A percentile compares a stretch with the other conserved stretches of the same genome.
phyloP scores from a whole-genome alignment of 495 filamentous ascomycete genomes.

The Annulohypoxylon bovei region DNA sequence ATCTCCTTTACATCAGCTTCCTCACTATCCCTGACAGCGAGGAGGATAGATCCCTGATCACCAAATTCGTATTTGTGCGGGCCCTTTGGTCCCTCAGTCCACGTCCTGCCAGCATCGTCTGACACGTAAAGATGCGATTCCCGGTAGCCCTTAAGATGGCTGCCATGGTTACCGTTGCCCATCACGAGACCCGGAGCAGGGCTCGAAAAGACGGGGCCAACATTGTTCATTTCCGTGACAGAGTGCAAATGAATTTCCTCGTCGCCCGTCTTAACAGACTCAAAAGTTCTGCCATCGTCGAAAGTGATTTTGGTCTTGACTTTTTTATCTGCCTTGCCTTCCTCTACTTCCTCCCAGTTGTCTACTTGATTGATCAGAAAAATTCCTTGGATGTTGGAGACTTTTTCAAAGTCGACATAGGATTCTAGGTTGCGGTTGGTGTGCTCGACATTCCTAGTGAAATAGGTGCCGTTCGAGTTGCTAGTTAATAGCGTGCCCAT shows the following conservation, averaged over 20 bases:
- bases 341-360: constrained; percentile 80
- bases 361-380: constrained; percentile 88
- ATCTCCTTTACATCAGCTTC: constrained; percentile 63
- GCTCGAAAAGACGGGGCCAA: constrained; percentile 91
- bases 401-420: constrained; percentile 92
- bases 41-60: constrained; percentile 85
- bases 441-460: constrained; percentile 86
- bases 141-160: constrained; percentile 69
- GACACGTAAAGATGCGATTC: constrained; percentile 82
- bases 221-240: constrained; percentile 79
- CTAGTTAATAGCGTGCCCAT: constrained; percentile 92
- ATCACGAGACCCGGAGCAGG: constrained; percentile 91
- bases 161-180: constrained; percentile 89
- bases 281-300: constrained; percentile 87
- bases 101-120: constrained; percentile 88
- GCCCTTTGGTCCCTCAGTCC: constrained; percentile 76
- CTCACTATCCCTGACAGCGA: constrained; percentile 81
- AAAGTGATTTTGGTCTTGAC: constrained; percentile 86
- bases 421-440: constrained; percentile 80
- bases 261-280: constrained; percentile 60
- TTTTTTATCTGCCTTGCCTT: constrained; percentile 65
- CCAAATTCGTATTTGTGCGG: constrained; percentile 96
- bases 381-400: constrained; percentile 88
- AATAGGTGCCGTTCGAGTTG: constrained; percentile 96
- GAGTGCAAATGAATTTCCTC: constrained; percentile 88